phyloP scores from a whole-genome alignment of 345 rosid genomes.

The Syzygium oleosum region DNA sequence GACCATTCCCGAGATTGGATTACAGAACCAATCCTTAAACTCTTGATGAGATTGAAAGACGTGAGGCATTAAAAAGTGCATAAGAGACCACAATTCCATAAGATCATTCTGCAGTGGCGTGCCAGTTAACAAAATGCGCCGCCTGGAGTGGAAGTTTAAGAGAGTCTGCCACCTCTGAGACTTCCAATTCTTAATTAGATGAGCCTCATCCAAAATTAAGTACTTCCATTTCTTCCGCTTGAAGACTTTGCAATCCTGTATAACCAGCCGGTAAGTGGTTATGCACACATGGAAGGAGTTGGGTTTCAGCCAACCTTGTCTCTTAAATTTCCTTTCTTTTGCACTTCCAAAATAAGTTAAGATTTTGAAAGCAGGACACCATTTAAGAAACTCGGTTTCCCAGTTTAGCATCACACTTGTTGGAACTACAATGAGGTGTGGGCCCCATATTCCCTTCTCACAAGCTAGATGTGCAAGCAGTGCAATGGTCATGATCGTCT shows the following conservation, averaged over 20 bases:
- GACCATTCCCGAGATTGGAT: conserved; percentile 99
- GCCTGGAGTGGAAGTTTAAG: conserved; percentile 92
- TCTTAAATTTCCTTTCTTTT: conserved; percentile 88
- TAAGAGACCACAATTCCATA: conserved; percentile 98
- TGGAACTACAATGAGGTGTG: conserved; percentile 99
- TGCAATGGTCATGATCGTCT: conserved; percentile 99
- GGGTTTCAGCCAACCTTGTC: conserved; percentile 99
- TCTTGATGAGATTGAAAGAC: conserved; percentile 99
- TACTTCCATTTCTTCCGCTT: conserved; percentile 99
- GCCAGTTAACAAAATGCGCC: conserved; percentile 93
- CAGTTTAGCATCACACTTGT: conserved; percentile 99
- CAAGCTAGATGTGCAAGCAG: conserved; percentile 97
- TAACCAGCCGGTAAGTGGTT: conserved; percentile 92
- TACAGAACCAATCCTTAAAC: conserved; percentile 98
- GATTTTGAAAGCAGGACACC: conserved; percentile 99
- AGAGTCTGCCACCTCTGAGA: conserved; percentile 99
- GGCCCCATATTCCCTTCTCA: conserved; percentile 99
- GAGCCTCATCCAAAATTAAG: conserved; percentile 98
- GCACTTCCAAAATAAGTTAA: conserved; percentile 99
- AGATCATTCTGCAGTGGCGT: conserved; percentile 99
- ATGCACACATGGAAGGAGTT: conserved; percentile 96
- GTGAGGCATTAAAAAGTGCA: conserved; percentile 99
- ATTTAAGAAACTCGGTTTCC: conserved; percentile 99
- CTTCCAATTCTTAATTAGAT: conserved; percentile 99
- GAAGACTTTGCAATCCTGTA: conserved; percentile 94